Base-by-base conservation (phyloP, 371 early-diverging fungal species). In the Haplosporangium sp. region DNA sequence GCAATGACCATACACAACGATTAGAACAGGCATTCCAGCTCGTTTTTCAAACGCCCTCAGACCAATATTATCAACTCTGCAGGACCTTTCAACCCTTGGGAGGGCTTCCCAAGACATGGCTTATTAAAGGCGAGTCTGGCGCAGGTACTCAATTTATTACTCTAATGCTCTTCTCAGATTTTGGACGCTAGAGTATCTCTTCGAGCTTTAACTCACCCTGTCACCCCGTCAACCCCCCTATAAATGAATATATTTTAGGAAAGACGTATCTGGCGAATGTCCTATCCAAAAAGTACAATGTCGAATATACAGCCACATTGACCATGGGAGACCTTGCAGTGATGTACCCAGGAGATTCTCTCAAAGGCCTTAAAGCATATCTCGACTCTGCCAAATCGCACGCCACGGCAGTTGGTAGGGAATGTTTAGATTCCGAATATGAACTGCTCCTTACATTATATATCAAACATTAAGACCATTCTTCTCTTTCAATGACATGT, bases 101-200 rank as follows among this genome's bases (percentile, higher is more conserved):
- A 10, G 80, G 80, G 0, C 42, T 79, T 9, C 80, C 80, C 0
- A 55, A 63, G 14, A 54, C 73, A 47, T 79, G 73, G 69, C 38
- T 79, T 14, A 50, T 79, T 55, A 68, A 73, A 23, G 80, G 80
- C 6, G 80, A 79, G 0, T 79, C 80, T 48, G 80, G 80, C 9
- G 18, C 64, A 57, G 79, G 76, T 70, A 62, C 2, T 16, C 13
- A 45, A 45, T 16, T 45, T 16, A 45, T 11, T 45, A 45, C 16
- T 45, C 11, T 45, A 1, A 45, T 3, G 36, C 37, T 10, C 13
- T 53, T 43, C 7, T 23, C 6, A 37, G 5, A 48, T 10, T 29
- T 18, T 20, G 23, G 43, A 16, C 20, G 1, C 10, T 20, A 6
- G 1, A 56, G 20, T 50, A 29, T 53, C 8, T 53, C 54, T 10